A percentile compares a stretch with the other conserved stretches of the same genome.
These are phyloP conservation scores for Xylaria longipes DNA, from an alignment of 495 filamentous ascomycete genomes.

Conservation along the genomic window DNA sequence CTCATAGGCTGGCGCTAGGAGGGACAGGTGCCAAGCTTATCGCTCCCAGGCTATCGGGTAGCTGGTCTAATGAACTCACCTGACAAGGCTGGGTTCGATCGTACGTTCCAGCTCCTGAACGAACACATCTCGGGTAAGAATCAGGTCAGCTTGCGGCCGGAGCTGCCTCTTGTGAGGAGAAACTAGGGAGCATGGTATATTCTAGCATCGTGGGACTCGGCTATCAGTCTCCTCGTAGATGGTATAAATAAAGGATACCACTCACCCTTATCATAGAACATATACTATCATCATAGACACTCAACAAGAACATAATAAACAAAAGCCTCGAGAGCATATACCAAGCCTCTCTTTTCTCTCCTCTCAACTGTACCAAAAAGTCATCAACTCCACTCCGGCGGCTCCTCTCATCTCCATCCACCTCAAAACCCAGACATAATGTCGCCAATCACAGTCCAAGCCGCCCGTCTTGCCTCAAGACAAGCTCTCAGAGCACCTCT, in stretches of 20 bases:
- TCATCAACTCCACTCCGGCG: conserved; percentile 15
- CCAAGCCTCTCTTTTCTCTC: conserved; percentile 2
- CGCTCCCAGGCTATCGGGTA: conserved; percentile 12
- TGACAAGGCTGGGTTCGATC: conserved; percentile 14
- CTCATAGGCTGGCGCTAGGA: not conserved
- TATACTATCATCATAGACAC: conserved; percentile 1
- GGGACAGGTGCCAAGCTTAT: not conserved
- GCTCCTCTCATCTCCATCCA: conserved; percentile 3
- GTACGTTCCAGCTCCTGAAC: conserved; percentile 13
- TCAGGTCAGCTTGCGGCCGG: conserved; percentile 10
- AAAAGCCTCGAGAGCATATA: conserved; percentile 9
- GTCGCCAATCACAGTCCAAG: conserved; percentile 15
- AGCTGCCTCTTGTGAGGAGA: not conserved
- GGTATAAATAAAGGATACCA: conserved; percentile 13
- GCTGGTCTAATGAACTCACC: not conserved
- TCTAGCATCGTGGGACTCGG: not conserved
- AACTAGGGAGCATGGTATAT: not conserved
- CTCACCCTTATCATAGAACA: not conserved
- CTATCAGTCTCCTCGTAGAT: not conserved
- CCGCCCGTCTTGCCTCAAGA: conserved; percentile 20
- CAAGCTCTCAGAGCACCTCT: conserved; percentile 11
- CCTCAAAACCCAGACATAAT: not conserved
- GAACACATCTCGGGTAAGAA: conserved; percentile 16
- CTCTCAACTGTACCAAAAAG: not conserved
- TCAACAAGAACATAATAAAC: not conserved